phyloP scores from a whole-genome alignment of 139 green algal genomes.

The Asterochloris sp. region DNA sequence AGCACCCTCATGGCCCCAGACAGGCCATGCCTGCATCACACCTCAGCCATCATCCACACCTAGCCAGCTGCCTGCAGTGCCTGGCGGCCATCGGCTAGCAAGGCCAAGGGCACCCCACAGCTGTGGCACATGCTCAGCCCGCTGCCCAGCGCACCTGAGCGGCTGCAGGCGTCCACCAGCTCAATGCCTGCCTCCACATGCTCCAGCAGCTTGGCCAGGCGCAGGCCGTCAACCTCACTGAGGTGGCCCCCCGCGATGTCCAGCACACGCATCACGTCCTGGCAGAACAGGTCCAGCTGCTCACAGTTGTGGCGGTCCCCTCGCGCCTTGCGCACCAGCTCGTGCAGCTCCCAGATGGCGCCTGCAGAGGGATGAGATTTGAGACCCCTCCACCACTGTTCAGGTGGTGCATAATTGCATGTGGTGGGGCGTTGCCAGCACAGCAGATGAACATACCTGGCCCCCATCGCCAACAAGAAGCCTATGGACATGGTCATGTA shows the following conservation, averaged over 20 bases:
- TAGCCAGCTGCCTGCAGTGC: no score
- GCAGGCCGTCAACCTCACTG: constrained; percentile 20
- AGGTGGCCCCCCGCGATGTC: constrained; percentile 33
- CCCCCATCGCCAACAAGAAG: background rate
- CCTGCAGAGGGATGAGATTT: constrained; percentile 2
- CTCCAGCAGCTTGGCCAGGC: constrained; percentile 23
- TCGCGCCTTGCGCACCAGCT: constrained; percentile 12
- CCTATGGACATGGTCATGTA: no score
- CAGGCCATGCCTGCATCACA: no score
- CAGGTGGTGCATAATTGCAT: background rate
- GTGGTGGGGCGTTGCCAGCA: background rate
- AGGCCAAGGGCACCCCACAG: no score
- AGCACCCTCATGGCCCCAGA: no score
- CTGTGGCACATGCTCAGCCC: no score
- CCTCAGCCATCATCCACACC: no score
- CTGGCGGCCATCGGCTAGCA: no score
- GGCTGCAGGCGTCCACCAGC: constrained; percentile 33
- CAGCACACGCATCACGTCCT: constrained; percentile 38
- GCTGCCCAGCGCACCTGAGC: constrained; percentile 14
- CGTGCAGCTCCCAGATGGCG: constrained; percentile 29
- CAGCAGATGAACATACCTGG: background rate
- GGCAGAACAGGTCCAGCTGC: constrained; percentile 26
- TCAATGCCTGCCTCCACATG: constrained; percentile 26
- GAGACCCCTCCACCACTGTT: no score
- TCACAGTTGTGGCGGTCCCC: constrained; percentile 37